Conservation (phyloP, 2,329 filamentous ascomycete genomes). For the Phaeosphaeriaceae sp. region DNA sequence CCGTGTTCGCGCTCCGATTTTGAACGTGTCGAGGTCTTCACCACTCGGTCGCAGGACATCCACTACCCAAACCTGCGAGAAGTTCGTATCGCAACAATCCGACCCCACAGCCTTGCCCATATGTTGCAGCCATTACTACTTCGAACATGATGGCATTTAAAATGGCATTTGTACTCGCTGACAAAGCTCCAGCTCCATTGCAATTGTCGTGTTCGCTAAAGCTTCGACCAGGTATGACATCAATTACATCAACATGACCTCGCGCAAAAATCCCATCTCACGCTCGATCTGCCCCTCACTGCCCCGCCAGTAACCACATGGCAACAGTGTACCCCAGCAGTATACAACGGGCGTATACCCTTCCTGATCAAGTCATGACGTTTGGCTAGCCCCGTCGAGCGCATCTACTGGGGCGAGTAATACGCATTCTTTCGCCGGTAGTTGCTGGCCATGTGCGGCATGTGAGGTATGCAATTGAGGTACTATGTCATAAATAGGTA, state of each 20-base stretch:
- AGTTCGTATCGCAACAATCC: neutral
- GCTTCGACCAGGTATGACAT: neutral
- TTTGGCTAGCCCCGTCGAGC: slow-evolving; percentile 30
- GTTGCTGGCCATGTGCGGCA: slow-evolving; percentile 22
- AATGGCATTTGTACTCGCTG: slow-evolving; percentile 1
- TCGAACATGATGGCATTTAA: too few relatives aligned
- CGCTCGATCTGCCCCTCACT: slow-evolving; percentile 17
- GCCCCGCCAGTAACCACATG: slow-evolving; percentile 20
- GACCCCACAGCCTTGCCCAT: neutral
- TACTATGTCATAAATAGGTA: slow-evolving; percentile 8
- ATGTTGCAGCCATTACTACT: neutral
- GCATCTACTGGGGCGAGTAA: slow-evolving; percentile 31
- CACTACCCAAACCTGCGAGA: neutral
- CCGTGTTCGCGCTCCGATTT: neutral
- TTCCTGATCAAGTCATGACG: slow-evolving; percentile 39
- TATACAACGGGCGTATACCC: slow-evolving; percentile 23
- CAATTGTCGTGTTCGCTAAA: neutral
- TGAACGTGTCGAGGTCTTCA: too few relatives aligned
- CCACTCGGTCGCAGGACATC: neutral
- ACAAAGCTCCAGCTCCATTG: neutral
- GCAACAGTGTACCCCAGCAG: slow-evolving; percentile 11
- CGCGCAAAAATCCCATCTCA: slow-evolving; percentile 19
- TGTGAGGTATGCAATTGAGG: neutral
- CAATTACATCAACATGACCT: slow-evolving; percentile 37
- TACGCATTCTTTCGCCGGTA: slow-evolving; percentile 24